Evolutionary conservation across 2,329 filamentous ascomycete genomes (phyloP), one percentile per base, ranked within the genome.

Genomic region (Diaporthe caulivora): DNA sequence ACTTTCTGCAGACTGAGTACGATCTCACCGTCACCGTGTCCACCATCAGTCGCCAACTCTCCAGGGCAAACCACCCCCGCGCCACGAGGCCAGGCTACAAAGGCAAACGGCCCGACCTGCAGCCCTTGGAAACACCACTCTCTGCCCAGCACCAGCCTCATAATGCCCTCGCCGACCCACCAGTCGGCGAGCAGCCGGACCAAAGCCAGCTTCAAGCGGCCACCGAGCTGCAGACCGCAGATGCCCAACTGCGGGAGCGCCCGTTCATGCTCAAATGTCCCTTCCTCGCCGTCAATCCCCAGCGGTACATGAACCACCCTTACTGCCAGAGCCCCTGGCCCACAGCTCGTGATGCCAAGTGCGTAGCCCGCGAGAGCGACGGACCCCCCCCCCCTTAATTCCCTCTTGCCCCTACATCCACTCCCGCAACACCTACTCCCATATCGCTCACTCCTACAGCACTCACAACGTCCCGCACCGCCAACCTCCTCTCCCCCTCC

Each of bases 41-140:
- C 31, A 74, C 74, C 44, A 75, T 74, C 47, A 68, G 67, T 60
- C 67, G 74, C 37, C 74, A 75, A 60, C 74, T 75, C 17, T 69
- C 67, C 6, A 71, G 72, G 26, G 74, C 74, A 18, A 69, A 72
- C 31, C 60, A 71, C 37, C 67, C 71, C 31, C 53, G 74, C n/a
- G 68, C 67, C 6, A 67, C 54, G n/a, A 71, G 72, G 55, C 68
- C 74, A 21, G 73, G 73, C 18, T 75, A 75, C 71, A 75, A 73
- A 51, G 71, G 53, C 51, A 75, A 72, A 44, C 65, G 73, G 51
- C 73, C 73, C 62, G 70, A 74, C 40, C 57, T 74, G 55, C 73
- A 72, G 54, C 47, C 62, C n/a, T 29, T 42, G 34, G 70, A 49
- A 37, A 37, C 53, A 17, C 54, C 34, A 44, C 24, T 49, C 42